Base-by-base conservation (phyloP, 2,329 filamentous ascomycete species). In the Juglanconis sp. region DNA sequence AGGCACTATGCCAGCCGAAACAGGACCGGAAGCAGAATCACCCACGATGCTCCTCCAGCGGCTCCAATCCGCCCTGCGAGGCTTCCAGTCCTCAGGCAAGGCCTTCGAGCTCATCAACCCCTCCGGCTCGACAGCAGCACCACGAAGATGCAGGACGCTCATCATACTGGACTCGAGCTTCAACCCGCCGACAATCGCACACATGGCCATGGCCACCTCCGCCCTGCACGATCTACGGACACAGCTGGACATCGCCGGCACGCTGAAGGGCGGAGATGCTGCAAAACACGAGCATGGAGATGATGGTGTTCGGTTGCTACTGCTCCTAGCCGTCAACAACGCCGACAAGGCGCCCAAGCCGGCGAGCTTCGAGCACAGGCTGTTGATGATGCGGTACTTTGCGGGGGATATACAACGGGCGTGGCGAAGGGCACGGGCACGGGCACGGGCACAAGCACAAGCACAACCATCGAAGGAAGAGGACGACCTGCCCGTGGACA, bases 301-400 rank as follows among this genome's bases (percentile, higher is more conserved):
- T n/a, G 56, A 36, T 8, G 52, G 62, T 2, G 69, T 72, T 34
- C 72, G 83, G n/a, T 59, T 89, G 5, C 68, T 89, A 48, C 74
- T 89, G 0, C 74, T 89, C 1, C 78, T 89, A 11, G 80, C 86
- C 0, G 82, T 85, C 36, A 81, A 86, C 61, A 89, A 89, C 67
- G 87, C 86, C 3, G 87, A 89, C 68, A 88, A 88, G 72, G 79
- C 80, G 9, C 81, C 87, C 5, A 85, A 84, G 62, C 88, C 90
- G 0, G 89, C 88, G 0, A 76, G 81, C 3, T 91, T 92, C 65
- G 82, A 83, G 47, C 79, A 89, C 57, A 78, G 90, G 5, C 74
- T 94, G 35, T 80, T 81, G 5, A 86, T 94, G 79, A 92, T 94
- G 88, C 81, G 84, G 30, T 73, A 83, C 0, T 87, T 93, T 65